Conservation (phyloP, 495 filamentous ascomycete species). For the Aspergillus indologenus region DNA sequence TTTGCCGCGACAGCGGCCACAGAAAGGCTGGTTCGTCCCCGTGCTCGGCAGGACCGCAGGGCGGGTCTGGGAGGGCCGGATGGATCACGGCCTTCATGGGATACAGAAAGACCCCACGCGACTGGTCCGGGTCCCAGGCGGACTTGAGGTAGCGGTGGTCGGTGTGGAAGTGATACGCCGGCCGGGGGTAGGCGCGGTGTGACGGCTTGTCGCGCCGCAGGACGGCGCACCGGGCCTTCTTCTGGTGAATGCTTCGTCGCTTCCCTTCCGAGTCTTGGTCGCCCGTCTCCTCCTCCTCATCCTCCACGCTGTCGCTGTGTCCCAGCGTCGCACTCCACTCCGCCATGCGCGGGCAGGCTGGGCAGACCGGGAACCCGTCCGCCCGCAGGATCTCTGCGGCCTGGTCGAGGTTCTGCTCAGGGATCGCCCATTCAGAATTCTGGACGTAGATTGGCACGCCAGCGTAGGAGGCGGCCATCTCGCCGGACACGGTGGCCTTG, state of each 20-base stretch:
- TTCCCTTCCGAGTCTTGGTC: background rate
- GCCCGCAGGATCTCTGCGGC: background rate
- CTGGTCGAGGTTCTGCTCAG: background rate
- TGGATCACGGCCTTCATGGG: background rate
- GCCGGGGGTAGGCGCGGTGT: background rate
- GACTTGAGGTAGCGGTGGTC: background rate
- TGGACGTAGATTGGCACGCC: background rate
- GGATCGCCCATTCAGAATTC: background rate
- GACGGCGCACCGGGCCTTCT: background rate
- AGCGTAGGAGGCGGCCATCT: background rate
- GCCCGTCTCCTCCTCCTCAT: background rate
- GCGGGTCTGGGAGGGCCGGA: background rate
- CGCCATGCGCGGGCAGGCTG: no score
- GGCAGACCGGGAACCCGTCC: background rate
- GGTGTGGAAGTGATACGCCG: background rate
- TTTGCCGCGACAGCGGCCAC: constrained; percentile 1
- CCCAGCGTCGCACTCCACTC: no score
- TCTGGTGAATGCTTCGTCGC: no score
- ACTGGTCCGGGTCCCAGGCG: background rate
- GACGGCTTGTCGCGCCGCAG: background rate
- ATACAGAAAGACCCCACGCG: background rate
- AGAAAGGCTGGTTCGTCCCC: background rate
- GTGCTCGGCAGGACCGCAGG: no score
- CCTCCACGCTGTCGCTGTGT: background rate
- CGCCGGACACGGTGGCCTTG: background rate